These are phyloP conservation scores for Penicillium digitatum DNA, from an alignment of 2,329 filamentous ascomycete genomes.

Conservation along the genomic window DNA sequence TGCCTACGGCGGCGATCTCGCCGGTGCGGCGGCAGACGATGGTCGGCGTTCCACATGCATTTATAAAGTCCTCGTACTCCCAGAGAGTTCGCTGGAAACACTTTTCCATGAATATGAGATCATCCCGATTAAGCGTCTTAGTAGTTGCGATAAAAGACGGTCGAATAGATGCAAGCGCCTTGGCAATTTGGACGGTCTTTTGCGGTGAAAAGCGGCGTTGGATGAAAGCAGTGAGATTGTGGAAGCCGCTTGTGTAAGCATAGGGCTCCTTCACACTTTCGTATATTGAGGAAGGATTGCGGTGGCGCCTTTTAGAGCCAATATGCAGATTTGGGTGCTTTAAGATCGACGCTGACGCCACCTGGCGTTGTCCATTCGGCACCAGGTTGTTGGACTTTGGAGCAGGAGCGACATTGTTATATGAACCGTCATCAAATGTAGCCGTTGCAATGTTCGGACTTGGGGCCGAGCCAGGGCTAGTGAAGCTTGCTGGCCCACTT, in stretches of 20 bases:
- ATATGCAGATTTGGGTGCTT: slow-evolving; percentile 40
- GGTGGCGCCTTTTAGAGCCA: slow-evolving; percentile 49
- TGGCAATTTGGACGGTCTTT: slow-evolving; percentile 77
- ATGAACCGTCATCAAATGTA: slow-evolving; percentile 41
- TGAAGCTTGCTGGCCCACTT: slow-evolving; percentile 53
- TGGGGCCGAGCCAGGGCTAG: slow-evolving; percentile 56
- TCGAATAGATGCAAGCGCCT: slow-evolving; percentile 81
- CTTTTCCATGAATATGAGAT: slow-evolving; percentile 96
- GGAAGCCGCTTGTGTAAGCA: slow-evolving; percentile 84
- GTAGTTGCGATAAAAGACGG: slow-evolving; percentile 92
- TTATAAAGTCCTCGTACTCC: slow-evolving; percentile 90
- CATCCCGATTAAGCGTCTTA: slow-evolving; percentile 78
- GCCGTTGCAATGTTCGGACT: slow-evolving; percentile 47
- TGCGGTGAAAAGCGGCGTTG: slow-evolving; percentile 72
- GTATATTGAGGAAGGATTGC: slow-evolving; percentile 81
- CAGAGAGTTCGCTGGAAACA: slow-evolving; percentile 89
- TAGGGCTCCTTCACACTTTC: slow-evolving; percentile 87
- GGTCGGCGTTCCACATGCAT: slow-evolving; percentile 81
- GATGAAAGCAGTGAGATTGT: slow-evolving; percentile 77
- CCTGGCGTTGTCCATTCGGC: slow-evolving; percentile 35
- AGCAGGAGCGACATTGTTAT: slow-evolving; percentile 23
- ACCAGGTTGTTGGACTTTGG: slow-evolving; percentile 28
- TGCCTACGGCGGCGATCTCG: slow-evolving; percentile 91
- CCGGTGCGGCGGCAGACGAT: slow-evolving; percentile 88
- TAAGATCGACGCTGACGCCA: slow-evolving; percentile 44